Percentiles rank a stretch among this genome's conserved stretches.
Conservation (phyloP, 192 early-diverging fungal species). For the Rhizoclosmatium globosum region DNA sequence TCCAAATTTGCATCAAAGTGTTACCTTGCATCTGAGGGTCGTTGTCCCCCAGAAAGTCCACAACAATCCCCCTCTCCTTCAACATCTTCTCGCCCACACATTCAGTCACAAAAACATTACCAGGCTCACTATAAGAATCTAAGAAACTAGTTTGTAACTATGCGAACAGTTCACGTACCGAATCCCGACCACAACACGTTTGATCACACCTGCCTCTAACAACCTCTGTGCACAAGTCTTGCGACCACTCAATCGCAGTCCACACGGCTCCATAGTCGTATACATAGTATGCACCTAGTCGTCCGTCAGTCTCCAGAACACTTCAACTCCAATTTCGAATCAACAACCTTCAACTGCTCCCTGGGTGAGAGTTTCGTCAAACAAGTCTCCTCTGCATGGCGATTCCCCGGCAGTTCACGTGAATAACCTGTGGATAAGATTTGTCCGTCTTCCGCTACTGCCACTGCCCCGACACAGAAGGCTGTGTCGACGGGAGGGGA, state of each 20-base stretch:
- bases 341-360: constrained; percentile 33
- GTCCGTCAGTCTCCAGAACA: constrained; percentile 44
- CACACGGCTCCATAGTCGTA: constrained; percentile 99
- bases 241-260: constrained; percentile 74
- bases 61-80: neutral
- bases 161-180: neutral
- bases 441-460: constrained; percentile 50
- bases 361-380: constrained; percentile 73
- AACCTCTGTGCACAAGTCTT: constrained; percentile 79
- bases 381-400: constrained; percentile 93
- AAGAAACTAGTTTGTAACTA: neutral
- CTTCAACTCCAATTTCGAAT: neutral
- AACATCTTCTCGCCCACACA: neutral
- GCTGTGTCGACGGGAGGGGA: constrained; percentile 81
- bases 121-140: neutral
- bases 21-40: neutral
- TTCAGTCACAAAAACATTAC: neutral
- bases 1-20: neutral
- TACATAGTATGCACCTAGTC: constrained; percentile 64
- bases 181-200: constrained; percentile 84
- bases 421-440: constrained; percentile 89
- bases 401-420: constrained; percentile 94
- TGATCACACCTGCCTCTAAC: constrained; percentile 67
- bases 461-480: constrained; percentile 93
- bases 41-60: neutral